Base-by-base conservation (phyloP, 768 basidiomycete species). In the Boletus edulis region DNA sequence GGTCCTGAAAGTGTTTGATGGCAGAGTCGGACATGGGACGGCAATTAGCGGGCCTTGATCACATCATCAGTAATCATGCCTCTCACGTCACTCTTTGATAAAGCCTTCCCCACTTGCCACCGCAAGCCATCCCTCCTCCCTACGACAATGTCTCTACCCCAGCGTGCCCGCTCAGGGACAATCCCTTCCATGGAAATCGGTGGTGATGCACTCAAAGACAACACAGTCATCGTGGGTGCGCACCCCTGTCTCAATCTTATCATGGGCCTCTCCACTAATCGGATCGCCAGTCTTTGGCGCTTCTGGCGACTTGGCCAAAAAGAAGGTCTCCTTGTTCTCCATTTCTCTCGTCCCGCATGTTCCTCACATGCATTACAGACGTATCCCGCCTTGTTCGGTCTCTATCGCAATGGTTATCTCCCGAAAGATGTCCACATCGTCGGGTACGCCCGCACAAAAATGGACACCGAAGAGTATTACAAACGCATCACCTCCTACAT, bases 221-320 rank as follows among this genome's bases (percentile, higher is more conserved):
- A 96, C 78, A 94, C 93, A 18, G 70, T 92, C 77, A 85, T 97
- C 75, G 76, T 96, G 65, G 93, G 93, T 89, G 60, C 64, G 85
- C 29, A 31, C 60, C 63, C 55, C 62, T 62, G 65, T 60, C 55
- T 49, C 40, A 3, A 20, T 34, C 50, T 52, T 57, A 50, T 54
- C 57, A 13, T 46, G 53, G 43, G 49, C 55, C 13, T 46, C 13
- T 46, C 46, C 46, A 42, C 49, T 63, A 22, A 22, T 22, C 22
- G 22, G 54, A 64, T 59, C 54, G 11, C 47, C 67, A 94, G 95
- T 98, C 51, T 84, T 95, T 57, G 96, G 96, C 53, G 96, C 96
- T 4, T 95, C 93, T 52, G 96, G 96, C 39, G 96, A 99, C 78
- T 80, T 99, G 44, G 96, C 96, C 59, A 96, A 97, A 87, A 99